Evolutionary conservation across 2,329 filamentous ascomycete genomes (phyloP).

Genomic region (Huntiella bhutanensis): DNA sequence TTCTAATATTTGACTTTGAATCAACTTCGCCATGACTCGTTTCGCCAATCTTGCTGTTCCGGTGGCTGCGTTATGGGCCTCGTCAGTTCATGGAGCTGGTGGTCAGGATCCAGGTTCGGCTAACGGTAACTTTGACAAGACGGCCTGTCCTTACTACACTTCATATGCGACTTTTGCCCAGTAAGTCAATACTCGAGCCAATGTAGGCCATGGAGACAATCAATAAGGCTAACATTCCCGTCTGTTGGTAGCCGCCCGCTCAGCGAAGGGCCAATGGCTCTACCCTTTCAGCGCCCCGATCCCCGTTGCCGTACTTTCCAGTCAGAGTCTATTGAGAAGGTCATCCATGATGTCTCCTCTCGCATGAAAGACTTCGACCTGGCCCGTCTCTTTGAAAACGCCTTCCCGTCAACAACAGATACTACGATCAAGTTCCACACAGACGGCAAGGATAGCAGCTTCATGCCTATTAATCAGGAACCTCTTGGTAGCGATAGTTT

Average conservation of each 20-base stretch:
- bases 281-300: constrained; percentile 76
- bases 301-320: constrained; percentile 73
- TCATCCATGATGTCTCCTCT: constrained; percentile 65
- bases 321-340: constrained; percentile 68
- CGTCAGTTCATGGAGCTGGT: background rate
- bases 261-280: constrained; percentile 56
- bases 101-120: background rate
- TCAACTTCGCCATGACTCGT: constrained; percentile 1
- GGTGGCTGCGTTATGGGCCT: constrained; percentile 1
- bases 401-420: constrained; percentile 80
- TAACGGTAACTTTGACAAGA: constrained; percentile 11
- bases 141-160: constrained; percentile 24
- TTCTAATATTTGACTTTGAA: too few species aligned
- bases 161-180: constrained; percentile 22
- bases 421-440: constrained; percentile 81
- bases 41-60: constrained; percentile 4
- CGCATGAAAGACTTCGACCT: constrained; percentile 73
- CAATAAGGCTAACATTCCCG: too few species aligned
- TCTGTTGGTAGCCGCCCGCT: constrained; percentile 43
- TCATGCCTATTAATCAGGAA: constrained; percentile 18
- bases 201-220: too few species aligned
- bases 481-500: constrained; percentile 18
- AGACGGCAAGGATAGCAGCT: constrained; percentile 28
- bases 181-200: constrained; percentile 16
- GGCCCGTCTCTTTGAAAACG: constrained; percentile 83